phyloP scores from a whole-genome alignment of 2,329 filamentous ascomycete genomes.

The Botryosphaeria agaves region DNA sequence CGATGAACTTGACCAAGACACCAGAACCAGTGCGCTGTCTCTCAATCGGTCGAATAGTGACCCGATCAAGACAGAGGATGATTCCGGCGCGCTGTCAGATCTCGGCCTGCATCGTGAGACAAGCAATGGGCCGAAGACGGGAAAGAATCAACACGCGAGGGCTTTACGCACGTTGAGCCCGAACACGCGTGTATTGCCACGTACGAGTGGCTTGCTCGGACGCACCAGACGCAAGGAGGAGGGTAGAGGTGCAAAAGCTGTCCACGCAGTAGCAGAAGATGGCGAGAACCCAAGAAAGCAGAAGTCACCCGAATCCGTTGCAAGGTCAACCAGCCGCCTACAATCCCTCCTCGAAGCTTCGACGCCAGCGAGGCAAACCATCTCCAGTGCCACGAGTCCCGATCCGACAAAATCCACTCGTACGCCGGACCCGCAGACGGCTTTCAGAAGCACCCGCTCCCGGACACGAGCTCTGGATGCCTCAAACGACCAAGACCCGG shows the following conservation, averaged over 20 bases:
- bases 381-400: background rate
- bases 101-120: too few relatives aligned
- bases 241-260: background rate
- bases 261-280: background rate
- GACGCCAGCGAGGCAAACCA: background rate
- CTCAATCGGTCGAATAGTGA: too few relatives aligned
- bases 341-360: background rate
- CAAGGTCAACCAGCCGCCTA: background rate
- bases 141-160: background rate
- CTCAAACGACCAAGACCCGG: background rate
- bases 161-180: background rate
- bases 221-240: background rate
- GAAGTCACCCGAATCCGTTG: background rate
- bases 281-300: background rate
- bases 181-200: background rate
- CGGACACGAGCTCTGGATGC: background rate
- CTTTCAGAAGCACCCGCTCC: background rate
- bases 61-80: too few relatives aligned
- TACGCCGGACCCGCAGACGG: background rate
- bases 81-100: too few relatives aligned
- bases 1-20: too few relatives aligned
- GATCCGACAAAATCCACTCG: background rate
- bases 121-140: too few relatives aligned
- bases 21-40: too few relatives aligned
- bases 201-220: background rate